Base-by-base conservation (phyloP, 2,329 filamentous ascomycete genomes). In the Penicillium verrucosum region DNA sequence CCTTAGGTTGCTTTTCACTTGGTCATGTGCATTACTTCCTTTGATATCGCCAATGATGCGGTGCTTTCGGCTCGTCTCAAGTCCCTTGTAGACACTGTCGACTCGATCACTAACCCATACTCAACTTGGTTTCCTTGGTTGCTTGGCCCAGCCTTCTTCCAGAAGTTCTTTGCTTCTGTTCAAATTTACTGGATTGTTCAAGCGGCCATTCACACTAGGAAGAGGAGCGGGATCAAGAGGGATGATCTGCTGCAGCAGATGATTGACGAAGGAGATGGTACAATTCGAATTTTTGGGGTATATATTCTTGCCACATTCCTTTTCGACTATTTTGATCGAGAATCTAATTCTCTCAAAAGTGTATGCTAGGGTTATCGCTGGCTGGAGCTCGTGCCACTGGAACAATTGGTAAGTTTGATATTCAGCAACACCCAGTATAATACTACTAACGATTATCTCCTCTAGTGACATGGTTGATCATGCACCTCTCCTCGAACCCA, bases 401-500 rank as follows among this genome's bases (percentile, higher is more conserved):
- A 46, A 56, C 48, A 9, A 56, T 52, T n/a, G 48, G 54, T 42
- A 41, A 10, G 21, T 41, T 36, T n/a, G 3, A 25, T 12, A 30
- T 29, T 14, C 41, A 21, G 16, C 5, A 38, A 21, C 18, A 25
- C 4, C 7, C 10, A 6, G 8, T 18, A 7, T 1, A 18, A 45
- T 5, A 1, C 6, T 3, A 12, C 34, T 51, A 9, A 56, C 25
- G 5, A 12, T 21, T 9, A 5, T 18, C 1, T 8, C 12, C 9
- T 45, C 9, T 10, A 59, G 57, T 51, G 3, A 52, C 54, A 27
- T 59, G 57, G 57, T 21, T 59, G 12, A 59, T 57, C 27, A 59
- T 57, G 48, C 34, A 51, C 10, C 34, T 59, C 11, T 48, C 48
- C 18, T 52, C 47, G 14, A n/a, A 57, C 21, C 47, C 48, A 16